Percentiles rank a stretch among this genome's conserved stretches.
These are phyloP conservation scores for Artemisia annua DNA, from an alignment of 129 eudicot genomes.

Conservation along the genomic window DNA sequence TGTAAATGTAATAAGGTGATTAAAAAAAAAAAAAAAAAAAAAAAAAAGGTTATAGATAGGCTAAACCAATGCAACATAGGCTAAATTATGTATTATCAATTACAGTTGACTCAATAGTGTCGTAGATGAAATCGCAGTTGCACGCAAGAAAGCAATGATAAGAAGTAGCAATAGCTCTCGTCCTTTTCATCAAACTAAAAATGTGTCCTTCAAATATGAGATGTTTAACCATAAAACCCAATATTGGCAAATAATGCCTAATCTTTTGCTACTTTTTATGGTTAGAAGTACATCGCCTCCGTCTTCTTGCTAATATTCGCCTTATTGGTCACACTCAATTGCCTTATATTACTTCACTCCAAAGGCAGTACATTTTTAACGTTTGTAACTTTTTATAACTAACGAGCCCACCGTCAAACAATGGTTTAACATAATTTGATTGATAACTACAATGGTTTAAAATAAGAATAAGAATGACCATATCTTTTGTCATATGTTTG, in stretches of 20 bases:
- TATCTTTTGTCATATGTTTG: neutral
- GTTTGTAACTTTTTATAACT: neutral
- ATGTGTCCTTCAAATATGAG: no score
- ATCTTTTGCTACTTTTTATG: neutral
- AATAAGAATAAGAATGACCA: neutral
- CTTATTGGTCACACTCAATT: slow-evolving; percentile 1
- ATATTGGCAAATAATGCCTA: neutral
- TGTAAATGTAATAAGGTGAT: no score
- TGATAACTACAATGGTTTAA: neutral
- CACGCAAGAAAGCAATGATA: no score
- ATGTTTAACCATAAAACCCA: no score
- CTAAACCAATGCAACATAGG: no score
- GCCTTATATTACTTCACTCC: neutral
- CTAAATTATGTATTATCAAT: no score
- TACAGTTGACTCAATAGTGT: no score
- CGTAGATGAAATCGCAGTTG: no score
- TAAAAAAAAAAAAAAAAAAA: no score
- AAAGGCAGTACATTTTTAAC: slow-evolving; percentile 8
- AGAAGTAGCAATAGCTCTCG: no score
- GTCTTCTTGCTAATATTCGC: slow-evolving; percentile 9
- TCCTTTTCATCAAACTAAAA: no score
- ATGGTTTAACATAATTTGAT: neutral
- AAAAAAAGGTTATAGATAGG: no score
- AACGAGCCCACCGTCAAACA: neutral
- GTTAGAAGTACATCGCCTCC: slow-evolving; percentile 5